Percentiles rank a stretch among this genome's conserved stretches.
Conservation (phyloP, 176 grass and related monocot species). For the Paspalum vaginatum region DNA sequence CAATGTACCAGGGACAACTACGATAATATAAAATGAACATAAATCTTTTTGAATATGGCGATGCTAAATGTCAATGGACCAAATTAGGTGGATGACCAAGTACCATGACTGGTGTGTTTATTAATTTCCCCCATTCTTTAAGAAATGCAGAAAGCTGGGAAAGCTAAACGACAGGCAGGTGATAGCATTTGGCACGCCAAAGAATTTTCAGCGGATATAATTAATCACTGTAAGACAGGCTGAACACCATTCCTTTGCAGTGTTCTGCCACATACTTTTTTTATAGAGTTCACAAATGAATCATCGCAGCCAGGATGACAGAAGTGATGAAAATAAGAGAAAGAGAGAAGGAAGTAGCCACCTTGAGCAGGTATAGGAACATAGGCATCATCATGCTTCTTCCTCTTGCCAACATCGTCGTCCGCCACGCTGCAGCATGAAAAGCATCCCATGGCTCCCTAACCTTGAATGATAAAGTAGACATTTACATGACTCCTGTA, state of each 20-base stretch:
- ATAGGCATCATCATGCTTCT: constrained; percentile 51
- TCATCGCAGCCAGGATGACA: neutral
- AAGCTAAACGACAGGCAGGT: neutral
- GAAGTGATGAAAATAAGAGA: neutral
- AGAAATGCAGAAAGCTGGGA: constrained; percentile 17
- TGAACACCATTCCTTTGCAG: neutral
- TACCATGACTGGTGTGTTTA: neutral
- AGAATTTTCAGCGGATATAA: constrained; percentile 17
- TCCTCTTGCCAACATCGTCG: constrained; percentile 47
- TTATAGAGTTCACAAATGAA: neutral
- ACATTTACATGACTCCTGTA: neutral
- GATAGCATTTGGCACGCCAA: neutral
- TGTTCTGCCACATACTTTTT: neutral
- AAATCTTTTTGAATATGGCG: neutral
- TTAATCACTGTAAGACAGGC: neutral
- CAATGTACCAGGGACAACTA: neutral
- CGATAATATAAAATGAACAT: neutral
- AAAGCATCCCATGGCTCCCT: constrained; percentile 50
- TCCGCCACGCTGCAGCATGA: constrained; percentile 45
- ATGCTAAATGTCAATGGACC: neutral
- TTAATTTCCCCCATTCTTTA: neutral
- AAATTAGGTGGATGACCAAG: neutral
- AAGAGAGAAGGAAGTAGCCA: neutral
- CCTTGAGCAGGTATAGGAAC: constrained; percentile 37
- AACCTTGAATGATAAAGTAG: neutral